These are phyloP conservation scores for Russula lepida DNA, from an alignment of 768 basidiomycete genomes.

Conservation along the genomic window DNA sequence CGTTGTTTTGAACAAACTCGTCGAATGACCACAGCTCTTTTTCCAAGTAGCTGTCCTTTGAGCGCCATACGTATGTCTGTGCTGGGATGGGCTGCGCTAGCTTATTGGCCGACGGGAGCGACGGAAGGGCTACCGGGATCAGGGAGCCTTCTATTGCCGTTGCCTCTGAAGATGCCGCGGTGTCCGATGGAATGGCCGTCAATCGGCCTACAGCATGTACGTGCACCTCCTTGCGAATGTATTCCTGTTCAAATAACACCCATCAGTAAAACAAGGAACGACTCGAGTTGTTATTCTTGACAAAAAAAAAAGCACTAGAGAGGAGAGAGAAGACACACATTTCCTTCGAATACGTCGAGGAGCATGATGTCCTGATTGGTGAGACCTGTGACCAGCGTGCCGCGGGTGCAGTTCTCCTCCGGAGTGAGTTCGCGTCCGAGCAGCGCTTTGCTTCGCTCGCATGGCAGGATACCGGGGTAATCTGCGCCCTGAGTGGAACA, in stretches of 20 bases:
- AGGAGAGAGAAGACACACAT: slow-evolving; percentile 37
- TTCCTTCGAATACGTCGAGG: slow-evolving; percentile 78
- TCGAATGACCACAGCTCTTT: slow-evolving; percentile 71
- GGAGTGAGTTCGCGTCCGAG: slow-evolving; percentile 35
- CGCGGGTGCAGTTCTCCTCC: slow-evolving; percentile 67
- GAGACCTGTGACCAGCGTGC: slow-evolving; percentile 71
- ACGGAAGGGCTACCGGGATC: slow-evolving; percentile 34
- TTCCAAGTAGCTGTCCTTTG: slow-evolving; percentile 36
- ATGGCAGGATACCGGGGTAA: slow-evolving; percentile 78
- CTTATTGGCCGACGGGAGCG: slow-evolving; percentile 32
- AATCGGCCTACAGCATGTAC: slow-evolving; percentile 49
- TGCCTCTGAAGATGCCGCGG: not conserved
- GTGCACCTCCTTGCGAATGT: slow-evolving; percentile 44
- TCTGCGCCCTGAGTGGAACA: slow-evolving; percentile 43
- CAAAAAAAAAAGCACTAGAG: not conserved
- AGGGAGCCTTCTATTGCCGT: slow-evolving; percentile 27
- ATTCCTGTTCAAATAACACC: slow-evolving; percentile 54
- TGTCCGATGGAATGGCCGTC: slow-evolving; percentile 23
- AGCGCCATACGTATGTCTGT: slow-evolving; percentile 67
- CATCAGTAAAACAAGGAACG: not conserved
- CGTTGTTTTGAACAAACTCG: slow-evolving; percentile 68
- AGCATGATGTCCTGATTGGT: slow-evolving; percentile 50
- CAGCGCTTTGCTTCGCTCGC: slow-evolving; percentile 35
- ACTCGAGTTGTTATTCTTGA: not conserved
- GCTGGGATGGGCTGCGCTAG: slow-evolving; percentile 36